Conservation (phyloP, 202 grass and related monocot genomes). For the Setaria viridis region DNA sequence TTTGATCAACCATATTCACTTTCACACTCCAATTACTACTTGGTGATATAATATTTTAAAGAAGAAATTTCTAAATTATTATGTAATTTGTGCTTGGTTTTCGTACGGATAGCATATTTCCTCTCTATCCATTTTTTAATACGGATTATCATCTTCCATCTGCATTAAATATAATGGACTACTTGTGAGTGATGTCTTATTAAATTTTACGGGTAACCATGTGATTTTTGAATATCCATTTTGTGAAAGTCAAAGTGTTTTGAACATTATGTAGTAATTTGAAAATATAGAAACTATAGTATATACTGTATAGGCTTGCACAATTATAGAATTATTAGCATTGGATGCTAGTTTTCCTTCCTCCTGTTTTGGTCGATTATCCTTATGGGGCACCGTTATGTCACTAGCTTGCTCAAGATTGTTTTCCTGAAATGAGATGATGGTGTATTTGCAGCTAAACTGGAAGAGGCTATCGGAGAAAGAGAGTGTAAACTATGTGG, state of each 20-base stretch:
- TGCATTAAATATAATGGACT: background rate
- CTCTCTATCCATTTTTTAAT: background rate
- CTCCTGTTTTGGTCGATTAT: background rate
- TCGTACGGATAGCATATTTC: background rate
- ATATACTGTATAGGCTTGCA: background rate
- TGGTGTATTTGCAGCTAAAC: constrained; percentile 62
- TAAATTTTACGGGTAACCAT: background rate
- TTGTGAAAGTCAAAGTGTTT: background rate
- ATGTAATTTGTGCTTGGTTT: background rate
- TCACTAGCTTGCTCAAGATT: background rate
- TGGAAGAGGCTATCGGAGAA: constrained; percentile 79
- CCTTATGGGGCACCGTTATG: background rate
- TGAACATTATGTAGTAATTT: background rate
- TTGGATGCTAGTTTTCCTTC: background rate
- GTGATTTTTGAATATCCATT: background rate
- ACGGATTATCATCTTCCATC: background rate
- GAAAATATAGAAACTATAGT: background rate
- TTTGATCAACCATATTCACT: background rate
- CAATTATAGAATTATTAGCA: background rate
- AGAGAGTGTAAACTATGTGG: constrained; percentile 82
- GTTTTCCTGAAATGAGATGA: constrained; percentile 22
- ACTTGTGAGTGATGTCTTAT: background rate
- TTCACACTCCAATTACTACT: background rate
- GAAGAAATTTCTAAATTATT: background rate
- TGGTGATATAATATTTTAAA: background rate